Conservation (phyloP, 2,329 filamentous ascomycete genomes). For the Knufia petricola region DNA sequence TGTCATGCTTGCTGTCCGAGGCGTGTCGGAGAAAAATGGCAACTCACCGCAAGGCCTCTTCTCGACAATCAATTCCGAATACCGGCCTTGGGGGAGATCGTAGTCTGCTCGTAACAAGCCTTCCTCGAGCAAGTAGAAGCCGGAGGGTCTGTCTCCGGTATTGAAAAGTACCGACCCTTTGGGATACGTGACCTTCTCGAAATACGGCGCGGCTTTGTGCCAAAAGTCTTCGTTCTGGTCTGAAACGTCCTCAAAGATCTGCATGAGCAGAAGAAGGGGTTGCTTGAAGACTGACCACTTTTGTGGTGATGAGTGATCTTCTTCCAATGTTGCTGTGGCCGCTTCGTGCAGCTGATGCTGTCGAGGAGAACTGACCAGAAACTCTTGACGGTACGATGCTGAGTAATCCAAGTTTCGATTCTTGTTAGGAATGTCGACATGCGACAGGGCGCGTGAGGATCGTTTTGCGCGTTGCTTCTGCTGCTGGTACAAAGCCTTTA, state of each 20-base stretch:
- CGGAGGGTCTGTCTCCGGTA: slow-evolving; percentile 64
- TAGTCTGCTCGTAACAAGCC: slow-evolving; percentile 89
- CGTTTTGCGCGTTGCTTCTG: slow-evolving; percentile 42
- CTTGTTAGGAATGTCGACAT: slow-evolving; percentile 21
- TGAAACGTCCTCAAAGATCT: slow-evolving; percentile 87
- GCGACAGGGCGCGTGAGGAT: slow-evolving; percentile 11
- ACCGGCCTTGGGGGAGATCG: slow-evolving; percentile 74
- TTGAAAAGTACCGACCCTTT: slow-evolving; percentile 67
- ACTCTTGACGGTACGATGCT: slow-evolving; percentile 36
- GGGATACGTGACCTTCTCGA: slow-evolving; percentile 56
- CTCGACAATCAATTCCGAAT: slow-evolving; percentile 85
- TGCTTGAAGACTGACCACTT: slow-evolving; percentile 84
- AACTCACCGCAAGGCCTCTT: slow-evolving; percentile 93
- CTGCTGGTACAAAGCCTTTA: slow-evolving; percentile 67
- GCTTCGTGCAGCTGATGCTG: slow-evolving; percentile 67
- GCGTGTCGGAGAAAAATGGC: slow-evolving; percentile 89
- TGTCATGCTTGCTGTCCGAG: slow-evolving; percentile 73
- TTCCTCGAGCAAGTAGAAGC: slow-evolving; percentile 83
- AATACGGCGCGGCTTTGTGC: slow-evolving; percentile 71
- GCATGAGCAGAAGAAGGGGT: slow-evolving; percentile 80
- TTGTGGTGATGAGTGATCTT: slow-evolving; percentile 47
- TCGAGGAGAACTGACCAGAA: slow-evolving; percentile 64
- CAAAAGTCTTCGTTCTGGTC: slow-evolving; percentile 89
- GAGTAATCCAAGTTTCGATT: slow-evolving; percentile 16
- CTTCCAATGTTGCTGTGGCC: slow-evolving; percentile 64